These are phyloP conservation scores for Parastagonospora avenae DNA, from an alignment of 2,329 filamentous ascomycete species.

Conservation along the genomic window DNA sequence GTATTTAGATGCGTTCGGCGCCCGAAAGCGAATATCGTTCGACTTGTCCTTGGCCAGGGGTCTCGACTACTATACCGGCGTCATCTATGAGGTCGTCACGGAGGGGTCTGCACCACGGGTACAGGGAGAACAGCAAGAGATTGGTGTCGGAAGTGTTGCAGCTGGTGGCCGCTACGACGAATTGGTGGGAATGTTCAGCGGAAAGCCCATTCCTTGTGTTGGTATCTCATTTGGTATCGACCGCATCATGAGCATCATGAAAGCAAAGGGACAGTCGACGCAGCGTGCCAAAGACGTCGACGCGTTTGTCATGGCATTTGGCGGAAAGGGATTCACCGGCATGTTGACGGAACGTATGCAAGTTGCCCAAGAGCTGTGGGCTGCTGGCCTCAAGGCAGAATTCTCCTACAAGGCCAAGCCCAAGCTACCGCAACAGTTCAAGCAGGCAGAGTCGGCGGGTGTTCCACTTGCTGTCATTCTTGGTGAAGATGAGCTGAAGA, in stretches of 20 bases:
- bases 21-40: constrained; percentile 78
- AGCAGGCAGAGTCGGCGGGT: constrained; percentile 78
- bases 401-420: constrained; percentile 91
- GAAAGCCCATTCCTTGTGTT: constrained; percentile 88
- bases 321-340: constrained; percentile 81
- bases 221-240: constrained; percentile 95
- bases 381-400: constrained; percentile 88
- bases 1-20: constrained; percentile 79
- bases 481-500: constrained; percentile 84
- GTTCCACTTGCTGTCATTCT: constrained; percentile 88
- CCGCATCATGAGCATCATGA: constrained; percentile 91
- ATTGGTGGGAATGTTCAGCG: constrained; percentile 90
- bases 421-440: constrained; percentile 87
- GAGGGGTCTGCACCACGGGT: constrained; percentile 69
- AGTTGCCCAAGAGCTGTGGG: constrained; percentile 78
- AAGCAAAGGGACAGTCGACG: constrained; percentile 71
- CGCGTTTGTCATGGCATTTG: constrained; percentile 94
- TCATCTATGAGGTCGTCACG: constrained; percentile 89
- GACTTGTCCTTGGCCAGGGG: constrained; percentile 89
- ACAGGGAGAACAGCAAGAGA: constrained; percentile 44
- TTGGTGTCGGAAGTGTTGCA: constrained; percentile 86
- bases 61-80: constrained; percentile 88
- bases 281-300: constrained; percentile 77
- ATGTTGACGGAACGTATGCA: constrained; percentile 83
- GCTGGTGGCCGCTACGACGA: constrained; percentile 92